Evolutionary conservation across 2,329 filamentous ascomycete species (phyloP), one percentile per base, ranked within the genome.

Genomic region (Colletotrichum echinochloae): DNA sequence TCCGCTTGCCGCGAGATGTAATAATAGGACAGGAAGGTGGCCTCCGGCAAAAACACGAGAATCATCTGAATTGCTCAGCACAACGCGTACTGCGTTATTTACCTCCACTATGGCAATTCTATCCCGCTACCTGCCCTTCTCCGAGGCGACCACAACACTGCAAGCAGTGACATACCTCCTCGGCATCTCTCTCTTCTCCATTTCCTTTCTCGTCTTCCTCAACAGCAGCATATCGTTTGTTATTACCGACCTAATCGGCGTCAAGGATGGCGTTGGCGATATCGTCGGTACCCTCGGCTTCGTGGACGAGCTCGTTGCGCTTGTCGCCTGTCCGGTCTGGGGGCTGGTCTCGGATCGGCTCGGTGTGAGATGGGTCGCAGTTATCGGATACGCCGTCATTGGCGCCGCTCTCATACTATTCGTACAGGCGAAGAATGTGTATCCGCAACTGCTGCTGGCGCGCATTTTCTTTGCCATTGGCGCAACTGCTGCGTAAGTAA

Each of bases 381-480:
- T 94, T 30, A 81, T 92, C 48, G 96, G 96, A 9, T 99, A 98
- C 79, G 81, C 87, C 30, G 88, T 98, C 74, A 92, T 98, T 65
- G 94, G 92, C 0, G 73, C 94, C 16, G 89, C 94, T 26, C 82
- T 99, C 71, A 88, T 92, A 55, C 79, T 94, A 18, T 93, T 97
- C 76, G 95, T 98, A 33, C 94, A 97, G 85, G 94, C 94, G 35
- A 87, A 85, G 74, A 94, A 95, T 81, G 89, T 98, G 11, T 98
- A 97, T 81, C 95, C 96, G 12, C 91, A 97, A 79, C 84, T 99
- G 74, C 83, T 98, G 65, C 83, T 98, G 51, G 94, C 93, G 65
- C 88, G 96, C 74, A 84, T 98, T 60, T 84, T 97, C 65, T 99
- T 99, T 81, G 96, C 95, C 74, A 76, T 98, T 23, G 96, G 96